Evolutionary conservation across 208 protist species (phyloP).

Genomic region (Acanthamoeba royreba): DNA sequence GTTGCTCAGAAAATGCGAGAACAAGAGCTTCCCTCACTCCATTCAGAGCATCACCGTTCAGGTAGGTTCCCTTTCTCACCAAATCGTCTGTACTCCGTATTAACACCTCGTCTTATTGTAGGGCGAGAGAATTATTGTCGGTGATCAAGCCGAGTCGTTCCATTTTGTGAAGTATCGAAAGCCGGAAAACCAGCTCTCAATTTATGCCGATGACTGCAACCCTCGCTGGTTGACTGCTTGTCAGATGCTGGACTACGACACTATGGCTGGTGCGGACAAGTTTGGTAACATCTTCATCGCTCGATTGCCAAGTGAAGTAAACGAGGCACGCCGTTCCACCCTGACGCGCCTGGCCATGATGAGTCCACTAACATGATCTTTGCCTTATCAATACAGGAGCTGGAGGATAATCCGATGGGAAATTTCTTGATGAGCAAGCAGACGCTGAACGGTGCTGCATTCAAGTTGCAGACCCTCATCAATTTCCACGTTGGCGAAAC

Average conservation of each 20-base stretch:
- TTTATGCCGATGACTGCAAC: constrained; percentile 86
- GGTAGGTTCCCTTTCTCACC: not conserved
- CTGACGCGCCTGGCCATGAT: not conserved
- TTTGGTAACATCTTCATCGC: constrained; percentile 88
- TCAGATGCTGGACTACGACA: constrained; percentile 84
- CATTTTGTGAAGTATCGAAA: constrained; percentile 83
- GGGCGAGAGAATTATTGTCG: constrained; percentile 80
- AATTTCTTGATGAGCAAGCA: constrained; percentile 38
- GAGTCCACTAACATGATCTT: not conserved
- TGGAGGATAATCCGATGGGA: constrained; percentile 44
- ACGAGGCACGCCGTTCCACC: constrained; percentile 67
- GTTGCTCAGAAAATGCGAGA: constrained; percentile 88
- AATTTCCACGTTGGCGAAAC: constrained; percentile 86
- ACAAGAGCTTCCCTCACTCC: constrained; percentile 77
- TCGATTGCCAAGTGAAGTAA: constrained; percentile 73
- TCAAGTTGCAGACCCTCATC: constrained; percentile 70
- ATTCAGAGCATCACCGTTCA: constrained; percentile 76
- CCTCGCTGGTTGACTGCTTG: constrained; percentile 80
- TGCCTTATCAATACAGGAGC: not conserved
- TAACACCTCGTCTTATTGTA: not conserved
- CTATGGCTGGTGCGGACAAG: constrained; percentile 85
- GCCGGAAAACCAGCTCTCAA: constrained; percentile 72
- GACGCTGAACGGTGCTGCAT: not conserved
- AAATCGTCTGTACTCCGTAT: not conserved
- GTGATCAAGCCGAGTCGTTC: constrained; percentile 81